A percentile compares a stretch with the other conserved stretches of the same genome.
Conservation (phyloP, 371 early-diverging fungal genomes). For the Apophysomyces sp. region DNA sequence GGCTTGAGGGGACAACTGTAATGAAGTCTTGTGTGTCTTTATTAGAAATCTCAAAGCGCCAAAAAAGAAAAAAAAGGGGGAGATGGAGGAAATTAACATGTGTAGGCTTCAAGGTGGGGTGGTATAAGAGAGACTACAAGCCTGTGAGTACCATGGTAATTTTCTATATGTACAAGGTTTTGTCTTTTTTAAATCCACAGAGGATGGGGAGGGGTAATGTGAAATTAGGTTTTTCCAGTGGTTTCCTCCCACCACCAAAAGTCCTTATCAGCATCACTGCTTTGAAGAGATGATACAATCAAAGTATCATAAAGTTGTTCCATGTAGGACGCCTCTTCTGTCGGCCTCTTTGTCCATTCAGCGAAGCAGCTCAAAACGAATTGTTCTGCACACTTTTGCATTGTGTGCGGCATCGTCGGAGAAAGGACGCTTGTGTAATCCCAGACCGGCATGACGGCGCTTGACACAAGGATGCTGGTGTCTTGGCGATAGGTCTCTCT, state of each 20-base stretch:
- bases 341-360: background rate
- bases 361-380: background rate
- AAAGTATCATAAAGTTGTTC: conserved; percentile 48
- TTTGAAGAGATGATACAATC: conserved; percentile 34
- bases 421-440: background rate
- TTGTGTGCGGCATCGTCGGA: background rate
- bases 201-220: background rate
- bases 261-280: conserved; percentile 17
- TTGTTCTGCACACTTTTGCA: background rate
- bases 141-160: too few relatives aligned
- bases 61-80: too few relatives aligned
- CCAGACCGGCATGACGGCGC: background rate
- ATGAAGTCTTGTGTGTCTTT: too few relatives aligned
- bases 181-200: too few relatives aligned
- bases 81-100: too few relatives aligned
- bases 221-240: background rate
- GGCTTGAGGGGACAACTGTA: too few relatives aligned
- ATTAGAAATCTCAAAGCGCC: too few relatives aligned
- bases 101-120: too few relatives aligned
- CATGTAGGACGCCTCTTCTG: conserved; percentile 18
- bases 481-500: conserved; percentile 34
- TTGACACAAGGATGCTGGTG: conserved; percentile 29
- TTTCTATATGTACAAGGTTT: too few relatives aligned
- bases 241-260: conserved; percentile 42
- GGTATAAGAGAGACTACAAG: too few relatives aligned